A percentile compares a stretch with the other conserved stretches of the same genome.
Conservation (phyloP, 495 filamentous ascomycete genomes). For the Penicillium bovifimosum region DNA sequence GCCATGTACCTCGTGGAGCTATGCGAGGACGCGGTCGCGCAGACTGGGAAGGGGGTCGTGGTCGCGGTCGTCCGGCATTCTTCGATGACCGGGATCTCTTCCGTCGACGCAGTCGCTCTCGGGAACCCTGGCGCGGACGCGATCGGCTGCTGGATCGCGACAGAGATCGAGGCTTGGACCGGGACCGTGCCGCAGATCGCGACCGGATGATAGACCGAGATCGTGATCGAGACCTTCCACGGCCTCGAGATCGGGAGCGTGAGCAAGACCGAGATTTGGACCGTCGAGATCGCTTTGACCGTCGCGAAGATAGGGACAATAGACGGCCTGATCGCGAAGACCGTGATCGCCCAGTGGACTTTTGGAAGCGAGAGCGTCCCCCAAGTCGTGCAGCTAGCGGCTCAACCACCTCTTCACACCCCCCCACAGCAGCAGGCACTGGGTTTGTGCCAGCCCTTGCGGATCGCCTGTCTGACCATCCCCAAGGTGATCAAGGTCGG, state of each 20-base stretch:
- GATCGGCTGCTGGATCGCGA: slow-evolving; percentile 35
- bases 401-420: slow-evolving; percentile 19
- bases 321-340: slow-evolving; percentile 44
- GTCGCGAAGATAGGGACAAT: slow-evolving; percentile 40
- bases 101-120: slow-evolving; percentile 60
- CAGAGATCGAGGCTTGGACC: slow-evolving; percentile 37
- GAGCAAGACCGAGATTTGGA: slow-evolving; percentile 34
- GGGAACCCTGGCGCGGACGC: slow-evolving; percentile 54
- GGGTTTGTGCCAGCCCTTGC: background rate
- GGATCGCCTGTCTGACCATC: slow-evolving; percentile 23
- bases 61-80: slow-evolving; percentile 48
- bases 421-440: slow-evolving; percentile 10
- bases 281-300: slow-evolving; percentile 42
- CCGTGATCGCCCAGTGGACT: slow-evolving; percentile 56
- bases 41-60: slow-evolving; percentile 58
- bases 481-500: slow-evolving; percentile 26
- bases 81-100: slow-evolving; percentile 59
- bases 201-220: slow-evolving; percentile 26
- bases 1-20: slow-evolving; percentile 51
- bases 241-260: slow-evolving; percentile 30
- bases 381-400: slow-evolving; percentile 35
- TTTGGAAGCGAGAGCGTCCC: slow-evolving; percentile 47
- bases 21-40: slow-evolving; percentile 60
- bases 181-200: slow-evolving; percentile 33
- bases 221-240: slow-evolving; percentile 24